Conservation (phyloP, 768 basidiomycete genomes). For the Collybiopsis luxurians region DNA sequence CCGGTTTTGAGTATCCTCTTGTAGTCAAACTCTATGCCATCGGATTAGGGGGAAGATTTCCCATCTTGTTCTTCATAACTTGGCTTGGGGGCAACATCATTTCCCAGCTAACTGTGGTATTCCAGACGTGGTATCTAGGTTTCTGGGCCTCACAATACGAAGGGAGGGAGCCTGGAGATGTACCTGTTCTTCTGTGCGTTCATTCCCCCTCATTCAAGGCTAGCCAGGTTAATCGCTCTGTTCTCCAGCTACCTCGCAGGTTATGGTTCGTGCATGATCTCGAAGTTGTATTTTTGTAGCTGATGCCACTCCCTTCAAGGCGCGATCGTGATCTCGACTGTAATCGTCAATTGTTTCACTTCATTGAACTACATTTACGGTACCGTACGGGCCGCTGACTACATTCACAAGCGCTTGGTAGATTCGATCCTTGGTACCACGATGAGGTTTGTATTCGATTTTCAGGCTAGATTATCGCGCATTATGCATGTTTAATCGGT, state of each 20-base stretch:
- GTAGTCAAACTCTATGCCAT: slow-evolving; percentile 35
- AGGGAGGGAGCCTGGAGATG: slow-evolving; percentile 24
- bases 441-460: slow-evolving; percentile 36
- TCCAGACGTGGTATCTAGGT: slow-evolving; percentile 43
- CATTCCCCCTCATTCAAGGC: slow-evolving; percentile 16
- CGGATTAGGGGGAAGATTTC: slow-evolving; percentile 34
- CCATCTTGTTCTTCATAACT: slow-evolving; percentile 29
- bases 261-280: not conserved
- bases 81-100: slow-evolving; percentile 22
- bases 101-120: slow-evolving; percentile 18
- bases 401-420: slow-evolving; percentile 50
- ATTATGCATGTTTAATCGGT: not conserved
- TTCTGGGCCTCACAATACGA: slow-evolving; percentile 43
- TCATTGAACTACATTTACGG: slow-evolving; percentile 34
- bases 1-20: slow-evolving; percentile 9
- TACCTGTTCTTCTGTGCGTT: slow-evolving; percentile 35
- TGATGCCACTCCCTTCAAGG: no score
- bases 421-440: slow-evolving; percentile 57
- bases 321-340: slow-evolving; percentile 29
- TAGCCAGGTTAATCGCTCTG: slow-evolving; percentile 26
- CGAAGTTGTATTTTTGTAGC: no score
- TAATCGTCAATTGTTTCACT: slow-evolving; percentile 27
- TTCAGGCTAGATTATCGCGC: not conserved
- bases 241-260: slow-evolving; percentile 24
- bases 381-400: slow-evolving; percentile 48